These are phyloP conservation scores for Akanthomyces muscarius DNA, from an alignment of 2,329 filamentous ascomycete species.

Conservation along the genomic window DNA sequence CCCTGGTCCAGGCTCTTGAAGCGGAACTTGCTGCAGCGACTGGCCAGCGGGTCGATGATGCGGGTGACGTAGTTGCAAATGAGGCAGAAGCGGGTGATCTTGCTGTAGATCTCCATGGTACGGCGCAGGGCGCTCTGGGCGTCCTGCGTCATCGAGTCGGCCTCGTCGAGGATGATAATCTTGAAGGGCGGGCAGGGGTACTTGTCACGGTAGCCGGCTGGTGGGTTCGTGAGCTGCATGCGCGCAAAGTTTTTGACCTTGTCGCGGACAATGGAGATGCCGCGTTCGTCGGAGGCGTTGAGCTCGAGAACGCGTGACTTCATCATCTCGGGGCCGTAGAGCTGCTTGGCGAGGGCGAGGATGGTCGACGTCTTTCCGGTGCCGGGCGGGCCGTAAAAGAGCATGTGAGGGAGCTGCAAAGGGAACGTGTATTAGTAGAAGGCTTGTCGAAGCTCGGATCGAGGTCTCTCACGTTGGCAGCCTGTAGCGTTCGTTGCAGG, in stretches of 20 bases:
- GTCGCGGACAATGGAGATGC: conserved; percentile 92
- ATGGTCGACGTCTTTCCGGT: conserved; percentile 98
- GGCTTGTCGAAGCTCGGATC: background rate
- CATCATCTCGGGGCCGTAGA: conserved; percentile 93
- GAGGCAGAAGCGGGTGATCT: conserved; percentile 94
- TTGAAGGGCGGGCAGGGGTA: conserved; percentile 98
- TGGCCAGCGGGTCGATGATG: conserved; percentile 94
- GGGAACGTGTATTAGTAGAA: conserved; percentile 18
- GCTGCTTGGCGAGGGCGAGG: conserved; percentile 91
- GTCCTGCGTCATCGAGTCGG: conserved; percentile 98
- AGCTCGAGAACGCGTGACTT: conserved; percentile 95
- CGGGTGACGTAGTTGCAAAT: conserved; percentile 98
- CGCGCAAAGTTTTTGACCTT: conserved; percentile 98
- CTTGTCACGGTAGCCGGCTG: conserved; percentile 60
- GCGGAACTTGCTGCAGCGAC: conserved; percentile 90
- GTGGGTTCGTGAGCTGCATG: conserved; percentile 84
- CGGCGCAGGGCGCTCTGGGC: conserved; percentile 87
- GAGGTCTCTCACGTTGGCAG: conserved; percentile 65
- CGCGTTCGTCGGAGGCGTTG: conserved; percentile 97
- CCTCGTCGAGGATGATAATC: conserved; percentile 97
- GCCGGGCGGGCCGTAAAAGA: conserved; percentile 96
- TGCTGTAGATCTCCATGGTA: conserved; percentile 97
- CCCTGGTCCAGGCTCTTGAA: conserved; percentile 93
- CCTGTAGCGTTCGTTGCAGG: conserved; percentile 87
- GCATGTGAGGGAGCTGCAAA: conserved; percentile 84